Evolutionary conservation across 1,139 yeast genomes (phyloP), one percentile per base, ranked within the genome.

Genomic region (Geotrichum restrictum): DNA sequence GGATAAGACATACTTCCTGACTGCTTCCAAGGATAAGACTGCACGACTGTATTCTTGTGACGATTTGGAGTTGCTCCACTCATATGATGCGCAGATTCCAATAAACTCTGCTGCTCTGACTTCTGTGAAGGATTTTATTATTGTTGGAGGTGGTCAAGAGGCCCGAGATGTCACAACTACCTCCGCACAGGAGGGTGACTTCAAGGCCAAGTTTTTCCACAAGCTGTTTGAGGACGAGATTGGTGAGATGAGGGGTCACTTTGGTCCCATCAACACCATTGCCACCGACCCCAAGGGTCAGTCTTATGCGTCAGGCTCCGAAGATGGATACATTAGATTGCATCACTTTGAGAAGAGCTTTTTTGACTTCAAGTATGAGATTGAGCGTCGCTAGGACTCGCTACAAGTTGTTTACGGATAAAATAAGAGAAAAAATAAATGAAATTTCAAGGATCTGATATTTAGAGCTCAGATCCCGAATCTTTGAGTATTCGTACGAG

Each of bases 101-200:
- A 80, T 94, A 79, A 94, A 94, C 75, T 82, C 96, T 34, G 98
- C 98, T 27, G 85, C 96, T 59, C 85, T 93, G 62, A 91, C 98
- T 8, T 93, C 98, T 27, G 76, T 82, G 54, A 93, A 94, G 74
- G 94, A 93, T 68, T 91, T 85, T 68, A 88, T 93, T 58, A 85
- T 93, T 53, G 78, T 94, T 60, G 98, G 98, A 53, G 99, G 99
- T 74, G 99, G 99, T 81, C 98, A 93, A 76, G 98, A 91, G 69
- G 98, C 98, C 40, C 82, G 91, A 73, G 95, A 91, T 71, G 99
- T 93, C 69, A 93, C 99, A 45, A 93, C 98, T 29, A 89, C 98
- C 40, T 81, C 94, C 45, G 85, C 94, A 58, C 80, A 87, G 52
- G 96, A 93, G 72, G 98, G 98, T 75, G 88, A 88, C 69, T 93